Evolutionary conservation across 2,329 filamentous ascomycete species (phyloP).

Genomic region (Lizonia empirigonia): DNA sequence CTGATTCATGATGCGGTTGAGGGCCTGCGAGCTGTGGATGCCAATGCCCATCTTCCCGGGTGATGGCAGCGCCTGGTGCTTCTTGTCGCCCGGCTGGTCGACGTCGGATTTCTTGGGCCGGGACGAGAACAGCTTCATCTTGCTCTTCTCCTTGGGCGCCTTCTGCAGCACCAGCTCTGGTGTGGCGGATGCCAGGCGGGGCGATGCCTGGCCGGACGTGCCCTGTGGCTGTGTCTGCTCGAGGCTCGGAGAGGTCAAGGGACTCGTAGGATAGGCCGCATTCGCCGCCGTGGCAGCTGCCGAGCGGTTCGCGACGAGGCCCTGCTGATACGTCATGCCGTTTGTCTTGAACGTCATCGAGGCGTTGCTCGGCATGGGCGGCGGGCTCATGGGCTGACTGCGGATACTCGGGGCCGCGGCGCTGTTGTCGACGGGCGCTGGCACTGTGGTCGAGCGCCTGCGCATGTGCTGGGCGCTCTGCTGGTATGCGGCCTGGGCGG

Average conservation of each 20-base stretch:
- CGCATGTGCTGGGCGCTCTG: conserved; percentile 61
- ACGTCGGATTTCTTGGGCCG: conserved; percentile 76
- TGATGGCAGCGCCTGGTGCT: conserved; percentile 71
- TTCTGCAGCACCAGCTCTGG: conserved; percentile 63
- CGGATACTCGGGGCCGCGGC: conserved; percentile 25
- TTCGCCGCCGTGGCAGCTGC: conserved; percentile 75
- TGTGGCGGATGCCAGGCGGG: conserved; percentile 35
- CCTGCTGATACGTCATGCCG: conserved; percentile 63
- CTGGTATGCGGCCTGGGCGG: conserved; percentile 75
- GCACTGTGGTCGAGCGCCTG: conserved; percentile 76
- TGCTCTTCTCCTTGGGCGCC: conserved; percentile 70
- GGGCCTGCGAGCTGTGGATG: conserved; percentile 65
- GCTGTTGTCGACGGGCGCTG: conserved; percentile 55
- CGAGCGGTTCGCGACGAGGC: conserved; percentile 64
- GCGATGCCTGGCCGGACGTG: conserved; percentile 37
- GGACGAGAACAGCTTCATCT: conserved; percentile 77
- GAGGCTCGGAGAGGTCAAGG: conserved; percentile 51
- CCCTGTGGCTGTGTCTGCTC: conserved; percentile 26
- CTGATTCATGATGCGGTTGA: conserved; percentile 68
- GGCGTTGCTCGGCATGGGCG: conserved; percentile 55
- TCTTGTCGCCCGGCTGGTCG: conserved; percentile 64
- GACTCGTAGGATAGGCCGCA: conserved; percentile 72
- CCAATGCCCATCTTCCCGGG: conserved; percentile 68
- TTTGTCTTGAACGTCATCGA: conserved; percentile 50
- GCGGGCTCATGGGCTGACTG: conserved; percentile 59